phyloP scores from a whole-genome alignment of 108 stramenopile genomes.

The Discostella stelligeroides region DNA sequence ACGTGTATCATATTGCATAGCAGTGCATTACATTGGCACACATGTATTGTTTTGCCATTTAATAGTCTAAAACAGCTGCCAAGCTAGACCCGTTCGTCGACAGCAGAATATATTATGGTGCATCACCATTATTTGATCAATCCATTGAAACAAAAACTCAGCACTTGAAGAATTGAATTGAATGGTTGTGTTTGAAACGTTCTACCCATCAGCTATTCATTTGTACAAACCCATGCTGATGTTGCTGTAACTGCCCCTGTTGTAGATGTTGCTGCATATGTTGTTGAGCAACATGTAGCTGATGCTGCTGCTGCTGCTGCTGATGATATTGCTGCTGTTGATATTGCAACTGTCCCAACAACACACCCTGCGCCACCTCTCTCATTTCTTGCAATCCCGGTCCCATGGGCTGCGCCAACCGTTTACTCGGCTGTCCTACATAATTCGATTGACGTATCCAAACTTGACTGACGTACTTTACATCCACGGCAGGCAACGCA shows the following conservation, averaged over 20 bases:
- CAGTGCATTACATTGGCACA: too few species aligned
- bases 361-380: slow-evolving; percentile 23
- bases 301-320: slow-evolving; percentile 18
- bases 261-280: slow-evolving; percentile 5
- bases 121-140: neutral
- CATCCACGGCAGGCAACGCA: slow-evolving; percentile 85
- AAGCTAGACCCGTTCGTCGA: too few species aligned
- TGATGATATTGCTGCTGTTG: slow-evolving; percentile 23
- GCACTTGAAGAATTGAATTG: slow-evolving; percentile 49
- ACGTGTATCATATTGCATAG: too few species aligned
- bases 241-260: slow-evolving; percentile 5
- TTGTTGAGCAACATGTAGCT: slow-evolving; percentile 16
- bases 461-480: slow-evolving; percentile 97
- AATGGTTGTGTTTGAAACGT: neutral
- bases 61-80: too few species aligned
- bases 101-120: neutral
- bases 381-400: slow-evolving; percentile 58
- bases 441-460: slow-evolving; percentile 94
- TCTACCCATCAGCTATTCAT: slow-evolving; percentile 10
- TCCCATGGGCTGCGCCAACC: slow-evolving; percentile 67
- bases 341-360: slow-evolving; percentile 14
- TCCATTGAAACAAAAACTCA: slow-evolving; percentile 39
- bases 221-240: slow-evolving; percentile 17
- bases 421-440: slow-evolving; percentile 74
- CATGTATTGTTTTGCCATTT: too few species aligned